A percentile compares a stretch with the other conserved stretches of the same genome.
phyloP scores from a whole-genome alignment of 306 rosid species.

The Quercus agrifolia region DNA sequence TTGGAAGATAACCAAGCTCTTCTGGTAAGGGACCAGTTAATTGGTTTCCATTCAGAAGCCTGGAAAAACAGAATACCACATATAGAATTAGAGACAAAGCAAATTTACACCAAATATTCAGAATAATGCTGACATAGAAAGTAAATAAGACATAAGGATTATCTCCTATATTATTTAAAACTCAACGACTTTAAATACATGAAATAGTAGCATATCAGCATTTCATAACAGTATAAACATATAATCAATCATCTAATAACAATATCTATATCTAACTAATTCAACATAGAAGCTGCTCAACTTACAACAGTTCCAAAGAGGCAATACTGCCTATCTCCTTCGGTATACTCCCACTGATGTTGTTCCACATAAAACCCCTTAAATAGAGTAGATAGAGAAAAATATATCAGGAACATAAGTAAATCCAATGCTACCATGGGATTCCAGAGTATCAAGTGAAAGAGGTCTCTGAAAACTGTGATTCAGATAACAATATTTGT shows the following conservation, averaged over 20 bases:
- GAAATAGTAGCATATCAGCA: too few relatives aligned
- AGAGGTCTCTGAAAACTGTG: background rate
- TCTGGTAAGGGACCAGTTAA: constrained; percentile 46
- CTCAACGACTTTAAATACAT: too few relatives aligned
- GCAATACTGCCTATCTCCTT: constrained; percentile 46
- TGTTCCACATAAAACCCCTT: constrained; percentile 63
- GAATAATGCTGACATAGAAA: background rate
- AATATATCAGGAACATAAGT: constrained; percentile 1
- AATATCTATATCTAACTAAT: background rate
- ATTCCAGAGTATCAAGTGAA: background rate
- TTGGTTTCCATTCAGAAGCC: constrained; percentile 50
- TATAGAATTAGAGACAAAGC: background rate
- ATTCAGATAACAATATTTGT: background rate
- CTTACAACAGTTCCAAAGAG: constrained; percentile 49
- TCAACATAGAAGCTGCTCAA: background rate
- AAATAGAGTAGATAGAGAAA: background rate
- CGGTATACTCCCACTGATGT: constrained; percentile 46
- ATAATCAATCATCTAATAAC: background rate
- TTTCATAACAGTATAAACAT: background rate
- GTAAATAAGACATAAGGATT: background rate
- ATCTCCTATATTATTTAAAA: background rate
- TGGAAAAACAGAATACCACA: constrained; percentile 18
- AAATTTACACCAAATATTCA: background rate
- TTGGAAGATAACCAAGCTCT: constrained; percentile 46
- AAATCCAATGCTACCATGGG: background rate